Evolutionary conservation across 2,329 filamentous ascomycete species (phyloP), one percentile per base, ranked within the genome.

Genomic region (Neonectria punicea): DNA sequence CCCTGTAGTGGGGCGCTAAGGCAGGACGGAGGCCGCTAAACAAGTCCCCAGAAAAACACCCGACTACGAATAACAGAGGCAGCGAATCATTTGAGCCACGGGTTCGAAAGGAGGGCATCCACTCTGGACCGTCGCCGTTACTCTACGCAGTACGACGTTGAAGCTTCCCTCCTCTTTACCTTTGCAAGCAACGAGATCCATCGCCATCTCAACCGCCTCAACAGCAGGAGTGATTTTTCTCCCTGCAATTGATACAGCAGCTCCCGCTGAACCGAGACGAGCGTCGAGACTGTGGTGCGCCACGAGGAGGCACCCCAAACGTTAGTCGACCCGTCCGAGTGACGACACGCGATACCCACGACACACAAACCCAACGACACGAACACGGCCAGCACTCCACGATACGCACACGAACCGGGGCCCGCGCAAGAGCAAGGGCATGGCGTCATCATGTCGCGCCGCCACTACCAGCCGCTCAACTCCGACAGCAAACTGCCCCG

Each of bases 381-480:
- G n/a, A 41, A n/a, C 43, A 43, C 30, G 53, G n/a, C 46, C 32
- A 53, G 32, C 53, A 22, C 7, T 8, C 36, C 36, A 8, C 28
- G 30, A 50, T 18, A n/a, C 50, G 59, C 57, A 51, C 39, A 9
- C 34, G 13, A 58, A 50, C 7, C 60, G 22, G 22, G 47, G 18
- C 46, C 34, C 30, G 10, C 53, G 44, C 43, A 58, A 18, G 32
- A 50, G 55, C 49, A 14, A 59, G 71, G 76, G 70, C 65, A 78
- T 77, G 76, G 76, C 75, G 63, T 64, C 67, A 74, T 57, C 58
- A 78, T 78, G 76, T 74, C 71, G 56, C 68, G 63, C 59, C 56
- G 63, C 68, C 67, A 66, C 62, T 67, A 67, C 64, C 61, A 74
- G 58, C 58, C 69, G 57, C 63, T 58, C 58, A 67, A 57, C 57